These are phyloP conservation scores for Gymnopilus junonius DNA, from an alignment of 768 basidiomycete species.

Conservation along the genomic window DNA sequence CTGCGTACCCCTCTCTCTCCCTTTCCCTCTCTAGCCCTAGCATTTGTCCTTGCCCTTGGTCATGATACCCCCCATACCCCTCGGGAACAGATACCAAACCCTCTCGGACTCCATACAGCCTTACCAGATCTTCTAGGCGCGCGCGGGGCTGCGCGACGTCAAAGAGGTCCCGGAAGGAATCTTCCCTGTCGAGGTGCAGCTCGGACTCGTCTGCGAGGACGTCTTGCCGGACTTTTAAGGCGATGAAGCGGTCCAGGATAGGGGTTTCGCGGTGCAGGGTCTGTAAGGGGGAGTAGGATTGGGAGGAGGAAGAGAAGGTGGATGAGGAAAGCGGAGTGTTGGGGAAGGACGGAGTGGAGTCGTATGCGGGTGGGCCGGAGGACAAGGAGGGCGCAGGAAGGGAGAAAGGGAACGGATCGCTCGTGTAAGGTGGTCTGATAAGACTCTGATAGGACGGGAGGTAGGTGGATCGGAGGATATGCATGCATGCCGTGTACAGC, in stretches of 20 bases:
- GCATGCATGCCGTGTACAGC: slow-evolving; percentile 82
- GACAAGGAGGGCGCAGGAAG: slow-evolving; percentile 19
- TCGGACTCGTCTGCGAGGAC: slow-evolving; percentile 75
- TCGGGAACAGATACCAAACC: slow-evolving; percentile 41
- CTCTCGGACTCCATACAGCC: slow-evolving; percentile 43
- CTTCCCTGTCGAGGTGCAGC: slow-evolving; percentile 76
- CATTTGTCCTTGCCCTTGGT: no score
- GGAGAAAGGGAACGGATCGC: slow-evolving; percentile 73
- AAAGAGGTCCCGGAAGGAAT: slow-evolving; percentile 80
- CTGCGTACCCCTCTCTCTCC: no score
- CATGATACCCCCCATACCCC: neutral
- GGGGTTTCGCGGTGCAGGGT: slow-evolving; percentile 73
- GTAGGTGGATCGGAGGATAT: slow-evolving; percentile 78
- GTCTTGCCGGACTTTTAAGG: slow-evolving; percentile 80
- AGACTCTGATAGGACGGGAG: slow-evolving; percentile 65
- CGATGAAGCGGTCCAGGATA: slow-evolving; percentile 79
- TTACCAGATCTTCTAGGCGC: slow-evolving; percentile 76
- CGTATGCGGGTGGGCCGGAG: slow-evolving; percentile 25
- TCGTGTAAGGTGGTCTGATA: slow-evolving; percentile 70
- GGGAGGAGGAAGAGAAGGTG: slow-evolving; percentile 25
- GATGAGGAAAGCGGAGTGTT: slow-evolving; percentile 19
- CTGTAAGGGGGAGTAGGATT: slow-evolving; percentile 38
- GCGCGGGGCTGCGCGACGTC: slow-evolving; percentile 76
- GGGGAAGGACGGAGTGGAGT: slow-evolving; percentile 20
- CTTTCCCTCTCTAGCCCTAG: no score